These are phyloP conservation scores for Cystobasidium tubakii DNA, from an alignment of 768 basidiomycete genomes.

Conservation along the genomic window DNA sequence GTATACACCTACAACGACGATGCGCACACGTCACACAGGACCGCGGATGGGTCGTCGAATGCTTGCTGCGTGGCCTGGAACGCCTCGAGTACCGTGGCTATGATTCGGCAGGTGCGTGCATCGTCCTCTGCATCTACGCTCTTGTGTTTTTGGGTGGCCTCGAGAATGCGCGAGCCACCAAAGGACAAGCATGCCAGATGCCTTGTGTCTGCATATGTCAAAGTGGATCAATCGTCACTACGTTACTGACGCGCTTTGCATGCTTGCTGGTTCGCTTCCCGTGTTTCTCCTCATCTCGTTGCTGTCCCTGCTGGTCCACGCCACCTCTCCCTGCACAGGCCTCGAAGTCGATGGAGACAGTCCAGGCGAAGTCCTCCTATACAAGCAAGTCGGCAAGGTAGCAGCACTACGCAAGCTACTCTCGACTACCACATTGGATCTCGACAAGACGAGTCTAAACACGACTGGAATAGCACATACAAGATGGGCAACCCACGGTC, in stretches of 20 bases:
- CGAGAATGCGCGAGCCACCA: too few relatives aligned
- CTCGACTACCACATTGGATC: slow-evolving; percentile 57
- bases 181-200: not conserved
- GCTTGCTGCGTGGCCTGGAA: slow-evolving; percentile 80
- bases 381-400: slow-evolving; percentile 98
- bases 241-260: too few relatives aligned
- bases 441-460: slow-evolving; percentile 63
- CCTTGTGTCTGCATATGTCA: too few relatives aligned
- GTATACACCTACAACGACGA: slow-evolving; percentile 4
- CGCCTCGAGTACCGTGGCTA: slow-evolving; percentile 98
- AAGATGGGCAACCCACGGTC: slow-evolving; percentile 97
- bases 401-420: slow-evolving; percentile 85
- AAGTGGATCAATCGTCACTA: too few relatives aligned
- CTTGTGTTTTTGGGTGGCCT: not conserved
- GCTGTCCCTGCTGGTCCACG: not conserved
- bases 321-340: slow-evolving; percentile 43
- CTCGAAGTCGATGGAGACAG: slow-evolving; percentile 79
- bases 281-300: not conserved
- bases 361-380: slow-evolving; percentile 67
- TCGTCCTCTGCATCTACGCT: not conserved
- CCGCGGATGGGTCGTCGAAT: slow-evolving; percentile 83
- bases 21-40: slow-evolving; percentile 54
- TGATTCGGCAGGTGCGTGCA: slow-evolving; percentile 66
- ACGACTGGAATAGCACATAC: slow-evolving; percentile 98
- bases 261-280: too few relatives aligned